Percentiles rank a stretch among this genome's conserved stretches.
phyloP scores from a whole-genome alignment of 2,329 filamentous ascomycete genomes.

The Penicillium oxalicum region DNA sequence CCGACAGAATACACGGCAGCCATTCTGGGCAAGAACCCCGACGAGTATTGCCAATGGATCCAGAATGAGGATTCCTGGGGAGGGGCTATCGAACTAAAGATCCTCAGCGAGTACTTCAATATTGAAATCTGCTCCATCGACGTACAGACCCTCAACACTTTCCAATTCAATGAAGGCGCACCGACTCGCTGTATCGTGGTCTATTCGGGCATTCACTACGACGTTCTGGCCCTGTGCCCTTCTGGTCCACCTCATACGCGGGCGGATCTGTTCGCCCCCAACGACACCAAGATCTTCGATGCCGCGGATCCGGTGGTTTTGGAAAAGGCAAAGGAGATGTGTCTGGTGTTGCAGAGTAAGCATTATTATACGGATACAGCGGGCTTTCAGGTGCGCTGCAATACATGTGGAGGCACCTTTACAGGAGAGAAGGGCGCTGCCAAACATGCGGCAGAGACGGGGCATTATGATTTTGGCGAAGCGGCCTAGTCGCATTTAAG shows the following conservation, averaged over 20 bases:
- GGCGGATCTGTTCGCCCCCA: constrained; percentile 60
- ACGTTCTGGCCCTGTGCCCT: constrained; percentile 72
- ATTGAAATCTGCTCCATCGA: constrained; percentile 82
- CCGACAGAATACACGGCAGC: constrained; percentile 67
- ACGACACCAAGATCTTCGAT: constrained; percentile 72
- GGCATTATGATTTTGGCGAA: constrained; percentile 48
- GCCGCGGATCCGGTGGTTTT: constrained; percentile 50
- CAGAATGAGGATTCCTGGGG: constrained; percentile 79
- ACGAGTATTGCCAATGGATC: constrained; percentile 77
- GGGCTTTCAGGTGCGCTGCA: constrained; percentile 72
- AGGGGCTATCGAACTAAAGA: constrained; percentile 81
- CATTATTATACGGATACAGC: constrained; percentile 89
- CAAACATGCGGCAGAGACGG: constrained; percentile 42
- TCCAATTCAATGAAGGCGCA: constrained; percentile 72
- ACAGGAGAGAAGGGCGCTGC: constrained; percentile 44
- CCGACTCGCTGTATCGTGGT: constrained; percentile 69
- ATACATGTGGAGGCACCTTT: constrained; percentile 46
- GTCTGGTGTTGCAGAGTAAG: constrained; percentile 59
- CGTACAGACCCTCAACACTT: constrained; percentile 62
- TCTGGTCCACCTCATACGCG: constrained; percentile 52
- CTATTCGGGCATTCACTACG: constrained; percentile 91
- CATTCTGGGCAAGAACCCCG: constrained; percentile 66
- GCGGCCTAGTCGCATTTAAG: constrained; percentile 22
- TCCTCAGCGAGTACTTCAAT: constrained; percentile 76
- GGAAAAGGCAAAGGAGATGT: constrained; percentile 58